Evolutionary conservation across 2,329 filamentous ascomycete species (phyloP).

Genomic region (Talaromyces sp.): DNA sequence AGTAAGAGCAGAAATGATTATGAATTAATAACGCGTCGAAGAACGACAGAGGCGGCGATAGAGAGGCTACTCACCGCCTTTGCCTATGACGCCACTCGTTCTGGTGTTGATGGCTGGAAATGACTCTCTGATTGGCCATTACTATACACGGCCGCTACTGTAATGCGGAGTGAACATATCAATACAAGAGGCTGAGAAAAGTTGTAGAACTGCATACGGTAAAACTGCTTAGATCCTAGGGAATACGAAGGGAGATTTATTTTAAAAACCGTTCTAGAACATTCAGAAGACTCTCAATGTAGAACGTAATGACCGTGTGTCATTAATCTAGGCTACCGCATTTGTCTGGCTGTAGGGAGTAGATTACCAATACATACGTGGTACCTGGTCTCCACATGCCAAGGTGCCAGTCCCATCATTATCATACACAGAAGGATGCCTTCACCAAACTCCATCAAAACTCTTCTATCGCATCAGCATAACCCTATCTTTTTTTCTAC

Average conservation of each 20-base stretch:
- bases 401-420: neutral
- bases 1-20: too few species aligned
- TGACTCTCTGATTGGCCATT: slow-evolving; percentile 43
- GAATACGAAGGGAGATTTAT: neutral
- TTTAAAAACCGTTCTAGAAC: neutral
- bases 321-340: neutral
- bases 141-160: slow-evolving; percentile 79
- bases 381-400: slow-evolving; percentile 6
- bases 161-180: slow-evolving; percentile 32
- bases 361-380: neutral
- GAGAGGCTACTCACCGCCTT: neutral
- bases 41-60: too few species aligned
- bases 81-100: slow-evolving; percentile 34
- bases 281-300: neutral
- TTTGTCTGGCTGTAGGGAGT: neutral
- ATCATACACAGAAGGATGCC: slow-evolving; percentile 11
- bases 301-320: neutral
- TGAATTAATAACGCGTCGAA: too few species aligned
- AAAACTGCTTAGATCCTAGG: neutral
- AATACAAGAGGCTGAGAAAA: slow-evolving; percentile 1
- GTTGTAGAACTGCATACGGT: neutral
- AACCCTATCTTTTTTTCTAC: neutral
- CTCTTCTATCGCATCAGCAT: neutral
- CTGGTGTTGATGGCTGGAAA: neutral
- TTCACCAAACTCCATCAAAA: slow-evolving; percentile 1